phyloP scores from a whole-genome alignment of 1,139 yeast genomes.

The Meyerozyma carpophila region DNA sequence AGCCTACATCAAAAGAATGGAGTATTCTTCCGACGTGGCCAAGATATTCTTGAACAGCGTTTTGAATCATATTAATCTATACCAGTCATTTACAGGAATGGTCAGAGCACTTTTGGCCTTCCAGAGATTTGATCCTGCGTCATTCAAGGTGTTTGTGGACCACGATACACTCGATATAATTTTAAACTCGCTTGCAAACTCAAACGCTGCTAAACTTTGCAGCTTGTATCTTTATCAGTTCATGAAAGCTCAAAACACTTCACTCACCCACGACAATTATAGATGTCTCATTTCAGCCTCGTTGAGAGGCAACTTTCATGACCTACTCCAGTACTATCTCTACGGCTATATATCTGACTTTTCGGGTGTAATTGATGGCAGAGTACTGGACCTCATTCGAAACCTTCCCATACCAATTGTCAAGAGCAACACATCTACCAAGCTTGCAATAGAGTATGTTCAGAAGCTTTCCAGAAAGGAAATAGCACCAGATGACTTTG shows the following conservation, averaged over 20 bases:
- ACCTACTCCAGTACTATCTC: constrained; percentile 24
- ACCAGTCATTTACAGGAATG: constrained; percentile 34
- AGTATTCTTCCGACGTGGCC: constrained; percentile 16
- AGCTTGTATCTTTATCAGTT: constrained; percentile 21
- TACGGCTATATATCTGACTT: constrained; percentile 19
- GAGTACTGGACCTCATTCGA: constrained; percentile 10
- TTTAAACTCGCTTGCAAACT: constrained; percentile 21
- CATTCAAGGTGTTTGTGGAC: constrained; percentile 21
- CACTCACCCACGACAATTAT: constrained; percentile 14
- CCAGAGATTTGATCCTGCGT: constrained; percentile 13
- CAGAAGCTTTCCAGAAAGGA: not conserved
- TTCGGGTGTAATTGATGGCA: constrained; percentile 9
- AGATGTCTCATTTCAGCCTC: constrained; percentile 21
- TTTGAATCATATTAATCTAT: constrained; percentile 28
- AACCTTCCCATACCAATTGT: constrained; percentile 11
- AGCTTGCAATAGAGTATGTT: constrained; percentile 4
- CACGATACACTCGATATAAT: constrained; percentile 28
- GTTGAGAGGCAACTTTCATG: constrained; percentile 17
- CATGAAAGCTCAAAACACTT: constrained; percentile 10
- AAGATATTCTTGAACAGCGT: constrained; percentile 33
- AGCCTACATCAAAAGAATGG: constrained; percentile 15
- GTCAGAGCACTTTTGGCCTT: constrained; percentile 19
- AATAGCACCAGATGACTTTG: constrained; percentile 1
- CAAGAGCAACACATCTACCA: constrained; percentile 7
- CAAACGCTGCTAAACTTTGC: constrained; percentile 24